Base-by-base conservation (phyloP, 768 basidiomycete genomes). In the Suillus plorans region DNA sequence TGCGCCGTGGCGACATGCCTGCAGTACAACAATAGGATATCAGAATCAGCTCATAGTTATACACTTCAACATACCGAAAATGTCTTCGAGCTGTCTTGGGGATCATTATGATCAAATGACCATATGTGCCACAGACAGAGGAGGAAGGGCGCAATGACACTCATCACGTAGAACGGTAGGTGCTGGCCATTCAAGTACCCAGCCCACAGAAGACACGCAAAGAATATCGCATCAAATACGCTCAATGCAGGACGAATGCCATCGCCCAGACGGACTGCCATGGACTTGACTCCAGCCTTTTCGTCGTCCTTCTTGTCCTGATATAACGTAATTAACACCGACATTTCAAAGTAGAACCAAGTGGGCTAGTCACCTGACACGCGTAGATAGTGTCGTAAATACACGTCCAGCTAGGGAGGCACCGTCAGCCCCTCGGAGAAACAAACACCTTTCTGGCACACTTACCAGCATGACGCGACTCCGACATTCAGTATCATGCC, bases 221-320 rank as follows among this genome's bases (percentile, higher is more conserved):
- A 71, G 72, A 92, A 90, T 0, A 70, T 72, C 4, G 81, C 58
- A 1, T 83, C 85, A 69, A 89, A 87, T 42, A 71, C 64, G 13
- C 84, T 72, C 44, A 91, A 81, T 64, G 90, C 78, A 0, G 85
- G 81, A 2, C 84, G 80, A 39, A 90, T 85, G 74, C 82, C 81
- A 3, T 79, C 74, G 16, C 87, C 89, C 70, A 90, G 91, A 16
- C 90, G 80, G 52, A 92, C 83, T 0, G 92, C 91, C 31, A 89
- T 92, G 8, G 90, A 92, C 66, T 87, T 85, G 47, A 92, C 86
- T n/a, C 89, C 89, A 63, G 85, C 86, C 60, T 85, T 82, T 50
- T 87, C 74, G 74, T 93, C 91, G 77, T 92, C 92, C 63, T 81
- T 75, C 63, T 89, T 87, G 74, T 94, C 92, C 79, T 92, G 85